Conservation (phyloP, 306 rosid species). For the Urtica urens region DNA sequence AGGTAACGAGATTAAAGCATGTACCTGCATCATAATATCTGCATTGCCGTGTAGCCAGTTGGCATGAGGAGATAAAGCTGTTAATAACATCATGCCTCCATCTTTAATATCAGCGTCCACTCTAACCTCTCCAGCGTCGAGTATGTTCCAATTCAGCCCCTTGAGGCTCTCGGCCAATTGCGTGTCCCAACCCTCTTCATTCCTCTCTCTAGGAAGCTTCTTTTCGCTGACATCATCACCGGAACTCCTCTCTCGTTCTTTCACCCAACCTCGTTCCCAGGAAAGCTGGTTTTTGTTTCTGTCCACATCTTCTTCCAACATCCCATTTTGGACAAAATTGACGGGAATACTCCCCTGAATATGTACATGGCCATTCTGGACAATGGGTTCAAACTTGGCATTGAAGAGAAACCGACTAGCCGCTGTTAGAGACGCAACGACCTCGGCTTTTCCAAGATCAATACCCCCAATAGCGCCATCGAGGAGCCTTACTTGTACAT, state of each 20-base stretch:
- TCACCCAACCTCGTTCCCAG: conserved; percentile 61
- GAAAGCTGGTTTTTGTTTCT: conserved; percentile 36
- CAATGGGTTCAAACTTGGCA: conserved; percentile 79
- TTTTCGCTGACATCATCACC: conserved; percentile 36
- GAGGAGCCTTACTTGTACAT: conserved; percentile 89
- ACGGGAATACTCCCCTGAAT: conserved; percentile 87
- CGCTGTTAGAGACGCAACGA: conserved; percentile 87
- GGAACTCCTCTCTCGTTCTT: conserved; percentile 39
- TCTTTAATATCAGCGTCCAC: conserved; percentile 85
- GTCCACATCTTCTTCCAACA: conserved; percentile 41
- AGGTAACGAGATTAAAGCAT: too few relatives aligned
- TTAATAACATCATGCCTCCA: conserved; percentile 91
- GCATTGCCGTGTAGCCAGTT: conserved; percentile 95
- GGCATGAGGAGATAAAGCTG: conserved; percentile 83
- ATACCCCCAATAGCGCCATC: conserved; percentile 86
- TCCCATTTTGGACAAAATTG: conserved; percentile 44
- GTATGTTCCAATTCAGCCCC: conserved; percentile 63
- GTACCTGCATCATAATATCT: conserved; percentile 78
- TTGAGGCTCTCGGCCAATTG: conserved; percentile 77
- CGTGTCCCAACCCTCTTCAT: conserved; percentile 63
- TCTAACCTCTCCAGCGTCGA: conserved; percentile 80
- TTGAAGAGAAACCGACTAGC: conserved; percentile 75
- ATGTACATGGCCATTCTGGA: conserved; percentile 80
- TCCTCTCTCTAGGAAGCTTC: conserved; percentile 52
- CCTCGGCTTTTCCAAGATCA: conserved; percentile 83